Evolutionary conservation across 805 yeast genomes (phyloP).

Genomic region (Yamadazyma sp.): DNA sequence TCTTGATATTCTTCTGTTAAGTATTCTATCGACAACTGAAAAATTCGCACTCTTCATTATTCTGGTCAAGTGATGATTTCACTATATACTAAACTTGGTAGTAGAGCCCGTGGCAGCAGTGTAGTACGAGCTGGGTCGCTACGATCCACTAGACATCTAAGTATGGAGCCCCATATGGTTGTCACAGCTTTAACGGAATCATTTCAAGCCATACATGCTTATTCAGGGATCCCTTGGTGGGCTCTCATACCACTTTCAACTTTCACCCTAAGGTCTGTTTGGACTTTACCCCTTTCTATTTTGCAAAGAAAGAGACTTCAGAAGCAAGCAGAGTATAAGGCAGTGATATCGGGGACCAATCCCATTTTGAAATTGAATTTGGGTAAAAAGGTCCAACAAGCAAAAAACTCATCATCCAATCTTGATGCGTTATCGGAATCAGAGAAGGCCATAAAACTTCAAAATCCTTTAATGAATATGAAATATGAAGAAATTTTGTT

Average conservation of each 20-base stretch:
- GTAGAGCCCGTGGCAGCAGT: too few relatives aligned
- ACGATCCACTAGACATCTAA: constrained; percentile 11
- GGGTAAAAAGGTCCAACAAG: constrained; percentile 45
- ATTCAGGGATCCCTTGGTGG: constrained; percentile 79
- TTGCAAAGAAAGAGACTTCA: constrained; percentile 65
- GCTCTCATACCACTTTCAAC: constrained; percentile 74
- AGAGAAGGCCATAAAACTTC: constrained; percentile 12
- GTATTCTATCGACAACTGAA: background rate
- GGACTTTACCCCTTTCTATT: constrained; percentile 79
- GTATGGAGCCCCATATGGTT: constrained; percentile 30
- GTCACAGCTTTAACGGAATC: constrained; percentile 33
- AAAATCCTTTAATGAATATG: constrained; percentile 40
- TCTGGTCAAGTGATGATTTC: background rate
- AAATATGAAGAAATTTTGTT: constrained; percentile 77
- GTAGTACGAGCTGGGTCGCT: too few relatives aligned
- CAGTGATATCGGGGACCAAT: constrained; percentile 67
- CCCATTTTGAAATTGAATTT: constrained; percentile 66
- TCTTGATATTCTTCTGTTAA: constrained; percentile 9
- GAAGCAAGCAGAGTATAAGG: constrained; percentile 68
- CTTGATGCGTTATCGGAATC: constrained; percentile 13
- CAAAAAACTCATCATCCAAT: constrained; percentile 21
- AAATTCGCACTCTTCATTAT: background rate
- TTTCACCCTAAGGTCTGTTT: constrained; percentile 54
- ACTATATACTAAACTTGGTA: too few relatives aligned
- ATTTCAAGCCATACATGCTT: constrained; percentile 48